phyloP scores from a whole-genome alignment of 176 grass and related monocot species.

The Triticum dicoccoides region DNA sequence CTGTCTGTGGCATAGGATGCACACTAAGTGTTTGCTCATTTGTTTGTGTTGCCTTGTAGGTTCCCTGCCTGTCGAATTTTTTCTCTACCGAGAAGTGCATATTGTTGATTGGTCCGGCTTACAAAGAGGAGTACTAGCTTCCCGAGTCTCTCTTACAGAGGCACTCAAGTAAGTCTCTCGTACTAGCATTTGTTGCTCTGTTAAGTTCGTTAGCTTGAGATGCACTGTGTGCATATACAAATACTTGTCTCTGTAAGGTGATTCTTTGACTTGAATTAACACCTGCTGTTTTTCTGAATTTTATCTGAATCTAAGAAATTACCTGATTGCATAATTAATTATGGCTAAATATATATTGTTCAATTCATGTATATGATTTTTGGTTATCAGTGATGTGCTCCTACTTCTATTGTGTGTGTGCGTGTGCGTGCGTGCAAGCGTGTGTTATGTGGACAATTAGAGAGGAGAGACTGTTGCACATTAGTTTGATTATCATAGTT shows the following conservation, averaged over 20 bases:
- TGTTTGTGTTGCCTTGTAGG: conserved; percentile 36
- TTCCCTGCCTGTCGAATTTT: conserved; percentile 68
- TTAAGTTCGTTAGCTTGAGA: conserved; percentile 1
- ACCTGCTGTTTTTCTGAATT: not conserved
- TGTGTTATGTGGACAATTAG: no score
- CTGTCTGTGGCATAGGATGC: not conserved
- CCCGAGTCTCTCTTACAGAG: conserved; percentile 57
- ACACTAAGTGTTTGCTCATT: conserved; percentile 27
- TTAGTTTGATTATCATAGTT: no score
- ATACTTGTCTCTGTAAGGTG: not conserved
- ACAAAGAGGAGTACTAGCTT: conserved; percentile 84
- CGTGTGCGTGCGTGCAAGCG: no score
- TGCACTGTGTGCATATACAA: not conserved
- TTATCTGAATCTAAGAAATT: no score
- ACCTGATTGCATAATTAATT: no score
- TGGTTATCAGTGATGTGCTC: no score
- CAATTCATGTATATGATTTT: no score
- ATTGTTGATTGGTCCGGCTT: conserved; percentile 78
- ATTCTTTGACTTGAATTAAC: conserved; percentile 17
- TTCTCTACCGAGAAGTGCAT: conserved; percentile 76
- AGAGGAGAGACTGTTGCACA: no score
- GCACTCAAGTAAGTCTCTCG: conserved; percentile 42
- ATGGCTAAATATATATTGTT: no score
- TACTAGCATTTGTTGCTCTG: not conserved
- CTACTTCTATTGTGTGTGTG: no score